Evolutionary conservation across 441 rosid species (phyloP).

Genomic region (Breynia disticha): DNA sequence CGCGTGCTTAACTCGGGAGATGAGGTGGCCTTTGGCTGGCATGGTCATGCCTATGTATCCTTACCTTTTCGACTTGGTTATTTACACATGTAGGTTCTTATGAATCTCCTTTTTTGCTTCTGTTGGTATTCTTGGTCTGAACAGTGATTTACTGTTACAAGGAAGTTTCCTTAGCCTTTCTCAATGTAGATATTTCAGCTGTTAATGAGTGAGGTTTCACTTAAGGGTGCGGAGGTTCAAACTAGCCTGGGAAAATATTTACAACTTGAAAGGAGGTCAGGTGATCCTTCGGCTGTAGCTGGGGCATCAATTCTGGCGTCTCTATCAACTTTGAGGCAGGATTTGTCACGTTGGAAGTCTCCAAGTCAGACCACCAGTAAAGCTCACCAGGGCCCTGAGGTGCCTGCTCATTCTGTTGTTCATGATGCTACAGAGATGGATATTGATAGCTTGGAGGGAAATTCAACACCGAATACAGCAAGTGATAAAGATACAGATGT

Average conservation of each 20-base stretch:
- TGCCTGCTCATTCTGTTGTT: constrained; percentile 37
- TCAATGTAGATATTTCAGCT: constrained; percentile 53
- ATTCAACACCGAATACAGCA: constrained; percentile 33
- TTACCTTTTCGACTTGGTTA: constrained; percentile 11
- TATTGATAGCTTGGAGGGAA: constrained; percentile 46
- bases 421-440: constrained; percentile 42
- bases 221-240: constrained; percentile 45
- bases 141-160: not conserved
- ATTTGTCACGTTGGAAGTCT: constrained; percentile 49
- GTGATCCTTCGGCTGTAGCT: constrained; percentile 65
- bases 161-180: constrained; percentile 31
- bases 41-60: constrained; percentile 87
- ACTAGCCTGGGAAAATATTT: constrained; percentile 40
- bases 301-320: constrained; percentile 81
- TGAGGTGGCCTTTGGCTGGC: constrained; percentile 56
- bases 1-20: constrained; percentile 66
- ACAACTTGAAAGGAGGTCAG: constrained; percentile 61
- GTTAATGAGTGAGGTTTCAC: constrained; percentile 32
- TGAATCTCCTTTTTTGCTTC: not conserved
- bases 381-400: constrained; percentile 38
- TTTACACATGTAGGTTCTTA: not conserved
- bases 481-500: constrained; percentile 44
- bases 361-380: constrained; percentile 36
- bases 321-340: constrained; percentile 53
- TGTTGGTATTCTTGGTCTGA: not conserved